Conservation (phyloP, 192 early-diverging fungal species). For the Coemansia sp. region DNA sequence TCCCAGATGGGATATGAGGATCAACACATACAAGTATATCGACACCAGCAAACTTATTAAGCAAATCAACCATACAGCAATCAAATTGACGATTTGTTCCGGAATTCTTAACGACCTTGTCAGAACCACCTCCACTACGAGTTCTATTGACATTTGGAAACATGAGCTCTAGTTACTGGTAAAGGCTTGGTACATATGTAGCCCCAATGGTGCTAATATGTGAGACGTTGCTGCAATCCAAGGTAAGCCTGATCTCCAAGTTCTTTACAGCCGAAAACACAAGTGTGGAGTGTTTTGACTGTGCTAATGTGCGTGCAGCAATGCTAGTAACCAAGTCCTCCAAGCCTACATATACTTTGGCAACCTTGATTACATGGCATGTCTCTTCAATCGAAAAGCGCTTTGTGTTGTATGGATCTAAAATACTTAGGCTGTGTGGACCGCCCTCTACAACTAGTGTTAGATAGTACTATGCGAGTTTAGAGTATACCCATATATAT, state of each 20-base stretch:
- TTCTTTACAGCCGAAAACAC: background rate
- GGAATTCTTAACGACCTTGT: background rate
- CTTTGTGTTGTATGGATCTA: background rate
- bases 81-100: background rate
- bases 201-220: background rate
- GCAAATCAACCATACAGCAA: background rate
- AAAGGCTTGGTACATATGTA: background rate
- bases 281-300: background rate
- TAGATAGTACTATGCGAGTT: too few relatives aligned
- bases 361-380: background rate
- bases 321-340: background rate
- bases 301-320: background rate
- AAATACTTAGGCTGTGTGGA: background rate
- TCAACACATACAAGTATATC: conserved; percentile 1
- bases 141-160: background rate
- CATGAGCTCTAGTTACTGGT: background rate
- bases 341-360: background rate
- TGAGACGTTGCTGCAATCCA: background rate
- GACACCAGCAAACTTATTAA: background rate
- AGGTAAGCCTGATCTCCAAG: background rate
- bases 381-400: background rate
- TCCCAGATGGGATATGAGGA: too few relatives aligned
- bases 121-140: background rate
- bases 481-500: too few relatives aligned
- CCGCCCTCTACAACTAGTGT: background rate